Evolutionary conservation across 345 rosid genomes (phyloP), one percentile per base, ranked within the genome.

Genomic region (Eucalyptus camaldulensis): DNA sequence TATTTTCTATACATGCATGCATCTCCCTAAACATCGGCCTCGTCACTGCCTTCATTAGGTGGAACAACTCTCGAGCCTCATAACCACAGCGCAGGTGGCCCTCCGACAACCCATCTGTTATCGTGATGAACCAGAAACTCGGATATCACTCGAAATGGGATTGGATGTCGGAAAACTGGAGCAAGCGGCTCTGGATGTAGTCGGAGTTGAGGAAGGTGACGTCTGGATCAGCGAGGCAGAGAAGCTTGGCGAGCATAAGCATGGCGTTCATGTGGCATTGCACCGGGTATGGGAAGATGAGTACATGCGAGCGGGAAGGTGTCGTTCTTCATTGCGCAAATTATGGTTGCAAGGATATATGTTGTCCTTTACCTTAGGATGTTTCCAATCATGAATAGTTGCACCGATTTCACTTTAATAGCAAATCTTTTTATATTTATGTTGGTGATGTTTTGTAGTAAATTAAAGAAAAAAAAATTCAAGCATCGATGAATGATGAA

Each of bases 251-350:
- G 8, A 97, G 93, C 90, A 93, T 94, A 65, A 96, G 91, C 95
- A 93, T 93, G 88, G 96, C 90, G 94, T 92, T 97, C 33, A 95
- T 92, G 51, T 96, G 97, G 72, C 97, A 92, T 69, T 92, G 96
- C 19, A 89, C 86, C 40, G 96, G 99, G 33, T 94, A 49, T 1
- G 97, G 98, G 25, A 93, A 94, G 37, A 95, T 88, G 13, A 95
- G 89, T 6, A 97, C 91, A 65, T 92, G 94, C 44, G 92, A 92
- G 53, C 37, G 58, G 87, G 54, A 47, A 7, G 87, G 50, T 15
- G 50, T 29, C 21, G 53, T 56, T 25, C 62, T 56, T 56, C 13
- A 1, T 24, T 56, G 3, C 0, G 29, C 62, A 24, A 56, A 56
- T 56, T 24, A 22, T 24, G 29, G 62, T 56, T 56, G 62, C 62